A percentile compares a stretch with the other conserved stretches of the same genome.
phyloP scores from a whole-genome alignment of 2,329 filamentous ascomycete genomes.

The Penicillium psychrosexuale region DNA sequence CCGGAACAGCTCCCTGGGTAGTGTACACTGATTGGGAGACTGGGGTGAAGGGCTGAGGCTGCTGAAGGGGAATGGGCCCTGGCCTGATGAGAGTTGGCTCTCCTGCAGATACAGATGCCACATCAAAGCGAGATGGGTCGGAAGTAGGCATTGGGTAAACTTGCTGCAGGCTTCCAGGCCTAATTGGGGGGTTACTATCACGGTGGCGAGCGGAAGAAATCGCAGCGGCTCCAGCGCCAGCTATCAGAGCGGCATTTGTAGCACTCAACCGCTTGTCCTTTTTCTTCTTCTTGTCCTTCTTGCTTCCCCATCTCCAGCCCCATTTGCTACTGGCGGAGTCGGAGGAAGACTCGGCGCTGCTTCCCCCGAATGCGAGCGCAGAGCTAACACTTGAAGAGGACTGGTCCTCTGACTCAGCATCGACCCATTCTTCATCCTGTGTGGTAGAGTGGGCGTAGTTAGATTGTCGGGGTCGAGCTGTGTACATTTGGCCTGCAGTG shows the following conservation, averaged over 20 bases:
- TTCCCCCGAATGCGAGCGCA: constrained; percentile 60
- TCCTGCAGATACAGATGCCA: constrained; percentile 30
- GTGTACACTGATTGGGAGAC: constrained; percentile 67
- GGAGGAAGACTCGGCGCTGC: constrained; percentile 54
- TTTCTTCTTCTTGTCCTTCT: constrained; percentile 42
- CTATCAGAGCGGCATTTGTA: constrained; percentile 36
- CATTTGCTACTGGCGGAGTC: constrained; percentile 57
- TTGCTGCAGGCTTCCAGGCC: constrained; percentile 50
- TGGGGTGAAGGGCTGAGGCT: constrained; percentile 75
- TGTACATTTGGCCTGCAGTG: constrained; percentile 36
- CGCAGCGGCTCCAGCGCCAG: constrained; percentile 43
- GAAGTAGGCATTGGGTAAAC: constrained; percentile 66
- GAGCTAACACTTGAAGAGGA: constrained; percentile 54
- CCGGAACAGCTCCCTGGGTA: constrained; percentile 34
- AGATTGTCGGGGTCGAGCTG: constrained; percentile 27
- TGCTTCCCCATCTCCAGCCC: constrained; percentile 60
- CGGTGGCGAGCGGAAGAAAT: constrained; percentile 39
- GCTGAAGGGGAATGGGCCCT: constrained; percentile 69
- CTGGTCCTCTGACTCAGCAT: constrained; percentile 52
- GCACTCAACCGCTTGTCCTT: constrained; percentile 29
- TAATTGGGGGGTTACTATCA: constrained; percentile 35
- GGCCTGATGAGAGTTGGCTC: constrained; percentile 47
- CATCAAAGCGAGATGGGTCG: constrained; percentile 63
- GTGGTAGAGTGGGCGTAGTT: constrained; percentile 31
- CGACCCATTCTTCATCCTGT: constrained; percentile 56